Base-by-base conservation (phyloP, 176 grass and related monocot genomes). In the Triticum aestivum region DNA sequence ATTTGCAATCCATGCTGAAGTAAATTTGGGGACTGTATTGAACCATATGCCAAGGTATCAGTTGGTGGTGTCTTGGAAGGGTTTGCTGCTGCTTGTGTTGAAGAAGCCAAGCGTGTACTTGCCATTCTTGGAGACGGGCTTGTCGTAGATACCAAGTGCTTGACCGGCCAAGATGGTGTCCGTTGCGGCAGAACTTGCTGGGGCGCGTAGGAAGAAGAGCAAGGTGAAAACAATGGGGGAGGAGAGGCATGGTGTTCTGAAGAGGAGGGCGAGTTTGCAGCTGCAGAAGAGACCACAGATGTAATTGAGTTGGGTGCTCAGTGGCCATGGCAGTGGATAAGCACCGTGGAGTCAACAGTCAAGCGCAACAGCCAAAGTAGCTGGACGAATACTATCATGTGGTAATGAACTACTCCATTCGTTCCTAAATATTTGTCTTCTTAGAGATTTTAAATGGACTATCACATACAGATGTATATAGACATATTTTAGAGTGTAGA, bases 21-120 rank as follows among this genome's bases (percentile, higher is more conserved):
- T 66, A 66, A 66, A 66, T 17, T 15, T 32, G 64, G 64, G 12
- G 1, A 66, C 27, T 17, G 64, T 66, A 32, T 66, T 66, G 64
- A 66, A 66, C 64, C 64, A 66, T 66, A 71, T 71, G 8, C 18
- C 34, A 71, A 71, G 34, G 68, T 71, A 71, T 20, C 35, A 71
- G 17, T 70, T 39, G 33, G 34, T 70, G 9, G 18, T 70, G 67
- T 9, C 41, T 11, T 82, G 3, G 54, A 58, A 61, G 61, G 82
- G 75, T 5, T 30, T 59, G 41, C 74, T 82, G 24, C 59, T 62
- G 11, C 10, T 45, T 17, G 77, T 52, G 49, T 29, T 15, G 68
- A 91, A 96, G 87, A 96, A 96, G n/a, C 94, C 94, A 11, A 96
- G 85, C 29, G 86, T 84, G 39, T 88, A 96, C 79, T 66, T 91